Base-by-base conservation (phyloP, 371 early-diverging fungal genomes). In the Syncephalastrum contaminatum region DNA sequence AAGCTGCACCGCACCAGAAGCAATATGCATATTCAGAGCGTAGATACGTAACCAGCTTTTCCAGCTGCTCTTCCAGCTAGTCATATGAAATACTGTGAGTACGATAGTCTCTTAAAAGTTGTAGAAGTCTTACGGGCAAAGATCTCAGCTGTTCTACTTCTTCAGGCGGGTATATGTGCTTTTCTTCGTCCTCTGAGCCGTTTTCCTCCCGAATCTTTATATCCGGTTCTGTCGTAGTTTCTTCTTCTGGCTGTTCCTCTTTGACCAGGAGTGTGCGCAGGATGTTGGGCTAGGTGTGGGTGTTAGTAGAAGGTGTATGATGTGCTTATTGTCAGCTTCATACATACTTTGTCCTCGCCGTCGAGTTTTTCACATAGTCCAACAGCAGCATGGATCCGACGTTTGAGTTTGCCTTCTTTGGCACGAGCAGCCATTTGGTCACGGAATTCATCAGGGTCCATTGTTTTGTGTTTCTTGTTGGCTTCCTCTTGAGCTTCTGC, bases 1-100 rank as follows among this genome's bases (percentile, higher is more conserved):
- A 88, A 43, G 70, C 71, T 1, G 70, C 75, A 27, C 81, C 73
- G 60, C 89, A 88, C 85, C 86, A 88, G 43, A 87, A 76, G 54
- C 89, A 88, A 53, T 88, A 88, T 18, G 19, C 36, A 60, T 87
- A 70, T 13, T 74, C 57, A 4, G 45, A 48, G 8, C 88, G 75
- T 42, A 88, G 63, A 60, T 86, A 84, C 0, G 48, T 19, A 2
- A 70, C 75, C 0, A 87, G 62, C 14, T 54, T 45, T 8, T 60
- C 61, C 5, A 87, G 59, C 48, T 84, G 74, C 40, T 72, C 68
- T 1, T 62, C 59, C 18, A 59, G 20, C 71, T 74, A 13, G 4
- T 5, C 16, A 0, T 12, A 27, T 4, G 10, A 30, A 30, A n/a
- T 18, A 51, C 10, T 36, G 4, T 0, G 21, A 10, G 22, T 10